A percentile compares a stretch with the other conserved stretches of the same genome.
Evolutionary conservation across 2,329 filamentous ascomycete species (phyloP).

Genomic region (Calycina marina): DNA sequence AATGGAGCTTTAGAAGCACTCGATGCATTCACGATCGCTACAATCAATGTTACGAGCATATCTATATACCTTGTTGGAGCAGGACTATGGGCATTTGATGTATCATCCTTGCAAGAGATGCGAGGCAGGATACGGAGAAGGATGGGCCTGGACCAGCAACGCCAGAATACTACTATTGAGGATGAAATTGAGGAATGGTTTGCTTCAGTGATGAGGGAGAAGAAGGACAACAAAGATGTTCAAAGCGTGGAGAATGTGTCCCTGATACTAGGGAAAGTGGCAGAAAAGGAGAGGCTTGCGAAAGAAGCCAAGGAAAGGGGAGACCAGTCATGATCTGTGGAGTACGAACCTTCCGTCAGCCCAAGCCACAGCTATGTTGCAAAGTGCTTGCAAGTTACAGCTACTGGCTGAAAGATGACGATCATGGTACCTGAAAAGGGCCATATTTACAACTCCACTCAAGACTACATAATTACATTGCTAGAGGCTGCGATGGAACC

Average conservation of each 20-base stretch:
- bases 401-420: too few species aligned
- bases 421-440: too few species aligned
- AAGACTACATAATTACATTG: too few species aligned
- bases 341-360: too few species aligned
- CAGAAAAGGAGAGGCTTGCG: not conserved
- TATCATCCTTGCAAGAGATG: constrained; percentile 55
- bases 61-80: constrained; percentile 63
- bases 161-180: constrained; percentile 36
- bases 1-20: constrained; percentile 60
- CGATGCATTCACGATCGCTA: constrained; percentile 75
- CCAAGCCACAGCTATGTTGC: too few species aligned
- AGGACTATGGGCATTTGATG: constrained; percentile 61
- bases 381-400: too few species aligned
- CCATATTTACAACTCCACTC: too few species aligned
- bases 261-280: not conserved
- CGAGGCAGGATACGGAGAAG: constrained; percentile 33
- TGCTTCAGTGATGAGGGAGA: constrained; percentile 42
- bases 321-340: not conserved
- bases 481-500: too few species aligned
- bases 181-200: constrained; percentile 47
- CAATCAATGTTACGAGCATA: constrained; percentile 68
- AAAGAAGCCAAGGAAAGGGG: not conserved
- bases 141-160: constrained; percentile 24
- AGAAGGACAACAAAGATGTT: constrained; percentile 27
- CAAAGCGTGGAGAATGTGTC: constrained; percentile 1